Percentiles rank a stretch among this genome's conserved stretches.
phyloP scores from a whole-genome alignment of 2,329 filamentous ascomycete species.

The Sarocladiaceae sp. region DNA sequence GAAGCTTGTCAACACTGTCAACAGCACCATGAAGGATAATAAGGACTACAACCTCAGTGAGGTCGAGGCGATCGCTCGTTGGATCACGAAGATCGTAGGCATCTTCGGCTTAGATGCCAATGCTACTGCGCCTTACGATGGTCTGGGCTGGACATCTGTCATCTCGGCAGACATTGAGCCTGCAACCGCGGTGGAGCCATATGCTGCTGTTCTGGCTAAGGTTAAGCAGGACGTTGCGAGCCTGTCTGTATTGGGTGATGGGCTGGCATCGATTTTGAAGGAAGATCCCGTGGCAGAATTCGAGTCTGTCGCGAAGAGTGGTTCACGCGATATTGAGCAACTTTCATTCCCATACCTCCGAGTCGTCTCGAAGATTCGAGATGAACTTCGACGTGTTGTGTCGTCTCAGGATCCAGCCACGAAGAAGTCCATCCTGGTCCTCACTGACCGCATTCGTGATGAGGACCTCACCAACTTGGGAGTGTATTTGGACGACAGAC shows the following conservation, averaged over 20 bases:
- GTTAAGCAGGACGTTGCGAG: conserved; percentile 42
- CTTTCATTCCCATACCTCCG: conserved; percentile 53
- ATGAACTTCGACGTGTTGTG: conserved; percentile 56
- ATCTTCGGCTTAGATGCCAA: conserved; percentile 76
- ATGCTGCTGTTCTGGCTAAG: conserved; percentile 38
- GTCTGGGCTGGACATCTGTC: conserved; percentile 50
- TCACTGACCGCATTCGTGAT: conserved; percentile 80
- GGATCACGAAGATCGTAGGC: conserved; percentile 78
- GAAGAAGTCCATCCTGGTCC: conserved; percentile 67
- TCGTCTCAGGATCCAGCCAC: conserved; percentile 41
- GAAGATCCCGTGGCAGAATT: conserved; percentile 44
- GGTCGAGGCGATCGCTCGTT: conserved; percentile 60
- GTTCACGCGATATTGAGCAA: conserved; percentile 47
- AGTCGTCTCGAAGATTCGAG: conserved; percentile 52
- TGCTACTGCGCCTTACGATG: conserved; percentile 49
- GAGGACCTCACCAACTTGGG: conserved; percentile 75
- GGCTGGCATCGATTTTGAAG: conserved; percentile 37
- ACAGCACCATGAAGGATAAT: conserved; percentile 51
- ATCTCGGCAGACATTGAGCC: conserved; percentile 39
- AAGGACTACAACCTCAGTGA: conserved; percentile 41
- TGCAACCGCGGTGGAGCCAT: conserved; percentile 41
- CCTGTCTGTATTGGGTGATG: conserved; percentile 43
- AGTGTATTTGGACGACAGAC: conserved; percentile 83
- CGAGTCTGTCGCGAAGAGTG: conserved; percentile 36
- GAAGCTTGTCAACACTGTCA: conserved; percentile 73